A percentile compares a stretch with the other conserved stretches of the same genome.
Conservation (phyloP, 208 protist species). For the Kentomonas sorsogonicus region DNA sequence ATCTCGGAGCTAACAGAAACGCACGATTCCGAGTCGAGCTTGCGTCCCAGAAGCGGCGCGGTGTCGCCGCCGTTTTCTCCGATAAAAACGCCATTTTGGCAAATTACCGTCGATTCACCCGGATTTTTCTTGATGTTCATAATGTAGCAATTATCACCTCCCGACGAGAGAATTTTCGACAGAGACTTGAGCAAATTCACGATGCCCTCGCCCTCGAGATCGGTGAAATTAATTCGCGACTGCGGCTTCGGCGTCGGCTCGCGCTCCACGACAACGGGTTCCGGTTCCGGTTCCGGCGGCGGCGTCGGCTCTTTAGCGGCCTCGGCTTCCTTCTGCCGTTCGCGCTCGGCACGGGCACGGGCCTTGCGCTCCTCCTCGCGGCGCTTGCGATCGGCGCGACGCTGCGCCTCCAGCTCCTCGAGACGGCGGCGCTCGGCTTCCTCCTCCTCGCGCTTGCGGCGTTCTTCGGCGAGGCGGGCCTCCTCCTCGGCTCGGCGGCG, state of each 20-base stretch:
- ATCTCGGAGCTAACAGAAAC: conserved; percentile 24
- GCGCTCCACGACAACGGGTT: not conserved
- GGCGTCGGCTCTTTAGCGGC: not conserved
- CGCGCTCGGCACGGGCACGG: conserved; percentile 23
- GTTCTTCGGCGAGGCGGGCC: conserved; percentile 6
- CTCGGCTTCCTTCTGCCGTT: not conserved
- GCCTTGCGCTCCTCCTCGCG: conserved; percentile 42
- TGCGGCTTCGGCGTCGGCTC: not conserved
- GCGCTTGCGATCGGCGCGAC: conserved; percentile 45
- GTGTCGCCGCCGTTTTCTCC: conserved; percentile 13
- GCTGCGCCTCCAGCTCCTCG: conserved; percentile 25
- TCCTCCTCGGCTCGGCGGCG: conserved; percentile 11
- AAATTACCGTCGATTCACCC: conserved; percentile 27
- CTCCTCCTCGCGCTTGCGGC: conserved; percentile 17
- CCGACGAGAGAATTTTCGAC: conserved; percentile 25
- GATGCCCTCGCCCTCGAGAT: conserved; percentile 25
- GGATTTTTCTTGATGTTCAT: conserved; percentile 30
- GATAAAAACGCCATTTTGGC: conserved; percentile 35
- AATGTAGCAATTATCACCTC: conserved; percentile 38
- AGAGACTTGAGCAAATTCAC: conserved; percentile 22
- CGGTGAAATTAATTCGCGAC: conserved; percentile 6
- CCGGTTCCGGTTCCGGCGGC: not conserved
- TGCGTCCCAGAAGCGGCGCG: conserved; percentile 20
- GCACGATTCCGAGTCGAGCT: conserved; percentile 17
- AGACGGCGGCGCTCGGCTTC: conserved; percentile 26